phyloP scores from a whole-genome alignment of 2,329 filamentous ascomycete species.

The Cytospora schulzeri region DNA sequence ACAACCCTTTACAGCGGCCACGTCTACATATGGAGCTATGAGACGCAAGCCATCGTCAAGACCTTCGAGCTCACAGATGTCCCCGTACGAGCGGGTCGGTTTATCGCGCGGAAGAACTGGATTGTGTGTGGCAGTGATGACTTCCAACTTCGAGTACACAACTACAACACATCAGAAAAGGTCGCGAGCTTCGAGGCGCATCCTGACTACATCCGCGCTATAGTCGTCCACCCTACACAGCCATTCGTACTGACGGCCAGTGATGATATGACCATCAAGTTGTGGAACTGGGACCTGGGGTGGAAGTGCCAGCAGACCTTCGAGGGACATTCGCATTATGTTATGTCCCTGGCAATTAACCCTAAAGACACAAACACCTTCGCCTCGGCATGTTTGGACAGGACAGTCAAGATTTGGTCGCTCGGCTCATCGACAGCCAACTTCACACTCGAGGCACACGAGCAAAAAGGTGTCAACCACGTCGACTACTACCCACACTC shows the following conservation, averaged over 20 bases:
- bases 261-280: slow-evolving; percentile 97
- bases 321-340: slow-evolving; percentile 91
- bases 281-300: slow-evolving; percentile 98
- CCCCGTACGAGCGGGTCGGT: slow-evolving; percentile 92
- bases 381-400: slow-evolving; percentile 90
- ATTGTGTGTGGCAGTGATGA: slow-evolving; percentile 94
- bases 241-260: slow-evolving; percentile 95
- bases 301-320: slow-evolving; percentile 81
- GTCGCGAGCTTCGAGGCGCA: slow-evolving; percentile 96
- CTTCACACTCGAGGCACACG: slow-evolving; percentile 95
- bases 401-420: slow-evolving; percentile 98
- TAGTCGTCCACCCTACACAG: slow-evolving; percentile 91
- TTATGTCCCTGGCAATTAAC: slow-evolving; percentile 96
- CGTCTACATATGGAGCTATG: slow-evolving; percentile 99
- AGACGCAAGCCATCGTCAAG: slow-evolving; percentile 95
- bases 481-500: slow-evolving; percentile 85
- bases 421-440: slow-evolving; percentile 91
- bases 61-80: slow-evolving; percentile 99
- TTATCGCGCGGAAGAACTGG: slow-evolving; percentile 98
- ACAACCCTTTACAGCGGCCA: slow-evolving; percentile 62
- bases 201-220: slow-evolving; percentile 96
- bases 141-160: slow-evolving; percentile 87
- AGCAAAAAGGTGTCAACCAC: slow-evolving; percentile 96
- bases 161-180: slow-evolving; percentile 99
- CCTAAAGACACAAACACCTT: slow-evolving; percentile 94